Percentiles rank a stretch among this genome's conserved stretches.
Evolutionary conservation across 2,329 filamentous ascomycete species (phyloP).

Genomic region (Hymenoscyphus linearis): DNA sequence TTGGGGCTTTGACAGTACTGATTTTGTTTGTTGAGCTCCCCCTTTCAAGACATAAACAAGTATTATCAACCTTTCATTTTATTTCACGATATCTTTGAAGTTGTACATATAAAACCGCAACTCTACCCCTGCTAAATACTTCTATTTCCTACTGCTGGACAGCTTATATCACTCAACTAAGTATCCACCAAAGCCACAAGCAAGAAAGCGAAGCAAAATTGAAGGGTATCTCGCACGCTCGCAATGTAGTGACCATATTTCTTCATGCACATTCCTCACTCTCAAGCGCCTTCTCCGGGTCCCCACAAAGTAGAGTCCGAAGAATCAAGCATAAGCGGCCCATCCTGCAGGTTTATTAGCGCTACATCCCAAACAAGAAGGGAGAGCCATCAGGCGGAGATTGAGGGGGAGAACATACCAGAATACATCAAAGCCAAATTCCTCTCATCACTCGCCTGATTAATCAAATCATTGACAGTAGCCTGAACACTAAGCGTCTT

Average conservation of each 20-base stretch:
- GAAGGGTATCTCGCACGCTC: neutral
- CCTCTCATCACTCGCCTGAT: constrained; percentile 87
- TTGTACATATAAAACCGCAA: too few relatives aligned
- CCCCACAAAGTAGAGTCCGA: too few relatives aligned
- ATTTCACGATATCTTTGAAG: too few relatives aligned
- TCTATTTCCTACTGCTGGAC: too few relatives aligned
- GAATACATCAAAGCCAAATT: constrained; percentile 89
- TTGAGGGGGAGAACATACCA: constrained; percentile 29
- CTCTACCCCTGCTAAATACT: too few relatives aligned
- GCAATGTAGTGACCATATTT: neutral
- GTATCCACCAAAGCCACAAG: neutral
- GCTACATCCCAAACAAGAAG: neutral
- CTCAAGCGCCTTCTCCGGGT: neutral
- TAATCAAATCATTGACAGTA: constrained; percentile 94
- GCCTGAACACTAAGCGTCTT: constrained; percentile 92
- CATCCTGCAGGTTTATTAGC: constrained; percentile 35
- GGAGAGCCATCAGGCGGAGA: neutral
- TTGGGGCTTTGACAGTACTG: too few relatives aligned
- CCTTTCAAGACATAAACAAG: too few relatives aligned
- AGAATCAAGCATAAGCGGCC: constrained; percentile 42
- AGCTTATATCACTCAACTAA: neutral
- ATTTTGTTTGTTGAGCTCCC: too few relatives aligned
- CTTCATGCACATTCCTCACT: neutral
- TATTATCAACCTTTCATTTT: too few relatives aligned
- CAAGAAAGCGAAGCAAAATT: neutral